Percentiles rank a stretch among this genome's conserved stretches.
Evolutionary conservation across 129 eudicot genomes (phyloP).

Genomic region (Flaveria sonorensis): DNA sequence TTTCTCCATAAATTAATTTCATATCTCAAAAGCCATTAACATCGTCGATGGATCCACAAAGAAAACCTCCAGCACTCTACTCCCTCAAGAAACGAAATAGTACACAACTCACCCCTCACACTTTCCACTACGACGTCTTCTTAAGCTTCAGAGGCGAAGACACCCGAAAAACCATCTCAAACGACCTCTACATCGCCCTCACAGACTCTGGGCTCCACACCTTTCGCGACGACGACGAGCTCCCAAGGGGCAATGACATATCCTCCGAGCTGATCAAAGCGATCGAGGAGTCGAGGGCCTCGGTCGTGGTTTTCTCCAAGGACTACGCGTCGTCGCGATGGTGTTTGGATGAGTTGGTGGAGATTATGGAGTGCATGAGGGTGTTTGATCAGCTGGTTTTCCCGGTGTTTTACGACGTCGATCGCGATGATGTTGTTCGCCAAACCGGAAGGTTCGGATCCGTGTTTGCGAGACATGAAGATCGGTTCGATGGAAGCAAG

Average conservation of each 20-base stretch:
- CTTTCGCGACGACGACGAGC: neutral
- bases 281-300: neutral
- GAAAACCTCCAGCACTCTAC: neutral
- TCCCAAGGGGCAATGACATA: neutral
- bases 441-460: neutral
- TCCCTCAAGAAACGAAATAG: neutral
- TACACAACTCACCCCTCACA: neutral
- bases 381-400: neutral
- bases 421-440: neutral
- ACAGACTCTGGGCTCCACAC: neutral
- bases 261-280: neutral
- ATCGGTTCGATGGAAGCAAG: neutral
- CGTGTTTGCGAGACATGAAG: neutral
- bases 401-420: neutral
- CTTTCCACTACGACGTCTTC: neutral
- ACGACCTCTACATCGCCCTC: neutral
- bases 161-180: neutral
- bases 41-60: neutral
- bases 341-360: neutral
- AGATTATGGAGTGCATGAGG: neutral
- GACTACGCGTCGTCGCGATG: slow-evolving; percentile 2
- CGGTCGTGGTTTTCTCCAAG: neutral
- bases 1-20: too few species aligned
- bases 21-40: too few species aligned
- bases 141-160: slow-evolving; percentile 12